These are phyloP conservation scores for Xylaria castorea DNA, from an alignment of 495 filamentous ascomycete species.

Conservation along the genomic window DNA sequence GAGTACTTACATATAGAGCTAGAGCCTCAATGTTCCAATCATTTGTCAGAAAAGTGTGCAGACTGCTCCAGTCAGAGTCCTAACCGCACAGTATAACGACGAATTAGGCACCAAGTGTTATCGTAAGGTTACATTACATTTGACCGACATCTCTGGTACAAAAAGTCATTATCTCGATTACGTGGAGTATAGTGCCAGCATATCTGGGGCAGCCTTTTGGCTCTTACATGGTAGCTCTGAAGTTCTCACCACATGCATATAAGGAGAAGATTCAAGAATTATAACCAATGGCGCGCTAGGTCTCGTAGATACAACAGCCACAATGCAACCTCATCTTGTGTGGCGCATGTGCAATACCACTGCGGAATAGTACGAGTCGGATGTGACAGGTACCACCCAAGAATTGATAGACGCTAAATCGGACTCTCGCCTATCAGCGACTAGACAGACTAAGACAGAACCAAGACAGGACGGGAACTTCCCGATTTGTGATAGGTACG, in stretches of 20 bases:
- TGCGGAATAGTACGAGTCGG: neutral
- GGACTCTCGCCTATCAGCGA: constrained; percentile 20
- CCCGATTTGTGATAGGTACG: constrained; percentile 16
- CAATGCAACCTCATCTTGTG: constrained; percentile 20
- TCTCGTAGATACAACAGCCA: constrained; percentile 10
- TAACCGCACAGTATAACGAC: neutral
- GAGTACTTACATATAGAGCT: neutral
- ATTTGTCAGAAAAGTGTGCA: constrained; percentile 2
- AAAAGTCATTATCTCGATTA: constrained; percentile 2
- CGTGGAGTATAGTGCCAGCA: neutral
- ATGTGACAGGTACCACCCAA: constrained; percentile 13
- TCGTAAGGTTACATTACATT: constrained; percentile 16
- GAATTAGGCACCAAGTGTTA: constrained; percentile 4
- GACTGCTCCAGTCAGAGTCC: constrained; percentile 1
- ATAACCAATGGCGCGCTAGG: neutral
- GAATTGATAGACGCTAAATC: neutral
- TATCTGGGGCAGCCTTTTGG: constrained; percentile 1
- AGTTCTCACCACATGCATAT: constrained; percentile 22
- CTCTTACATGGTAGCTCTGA: neutral
- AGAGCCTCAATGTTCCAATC: constrained; percentile 21
- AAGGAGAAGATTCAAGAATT: neutral
- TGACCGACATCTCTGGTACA: neutral
- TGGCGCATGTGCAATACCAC: constrained; percentile 22
- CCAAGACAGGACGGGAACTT: constrained; percentile 5
- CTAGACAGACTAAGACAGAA: neutral